phyloP scores from a whole-genome alignment of 345 rosid species.

The Orychophragmus violaceus region DNA sequence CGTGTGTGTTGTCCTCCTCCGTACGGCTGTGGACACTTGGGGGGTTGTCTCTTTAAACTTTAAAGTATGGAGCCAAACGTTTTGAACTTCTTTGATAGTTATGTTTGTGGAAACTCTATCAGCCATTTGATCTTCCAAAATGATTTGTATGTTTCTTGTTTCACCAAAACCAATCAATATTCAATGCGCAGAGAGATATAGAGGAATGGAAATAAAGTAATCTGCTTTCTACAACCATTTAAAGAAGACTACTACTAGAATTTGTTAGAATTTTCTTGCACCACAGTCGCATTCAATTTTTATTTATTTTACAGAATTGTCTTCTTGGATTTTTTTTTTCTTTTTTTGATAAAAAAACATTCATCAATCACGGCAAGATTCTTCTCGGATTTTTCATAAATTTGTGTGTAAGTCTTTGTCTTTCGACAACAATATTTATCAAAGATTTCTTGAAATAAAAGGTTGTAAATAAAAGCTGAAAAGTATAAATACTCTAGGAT shows the following conservation, averaged over 20 bases:
- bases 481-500: too few species aligned
- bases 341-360: too few species aligned
- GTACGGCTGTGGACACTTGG: slow-evolving; percentile 15
- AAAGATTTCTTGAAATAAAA: background rate
- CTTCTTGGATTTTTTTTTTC: background rate
- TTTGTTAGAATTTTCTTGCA: background rate
- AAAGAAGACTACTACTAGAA: background rate
- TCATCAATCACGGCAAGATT: too few species aligned
- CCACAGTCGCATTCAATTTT: background rate
- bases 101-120: background rate
- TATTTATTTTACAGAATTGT: background rate
- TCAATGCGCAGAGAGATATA: background rate
- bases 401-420: background rate
- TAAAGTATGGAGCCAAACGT: background rate
- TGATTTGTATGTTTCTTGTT: too few species aligned
- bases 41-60: slow-evolving; percentile 1
- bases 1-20: slow-evolving; percentile 18
- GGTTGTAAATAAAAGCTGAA: background rate
- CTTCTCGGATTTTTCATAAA: too few species aligned
- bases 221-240: background rate
- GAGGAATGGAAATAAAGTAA: background rate
- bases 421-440: background rate
- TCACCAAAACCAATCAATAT: background rate
- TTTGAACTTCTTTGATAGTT: background rate
- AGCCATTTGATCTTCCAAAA: background rate